phyloP scores from a whole-genome alignment of 2,329 filamentous ascomycete species.

The Fusarium sp. region DNA sequence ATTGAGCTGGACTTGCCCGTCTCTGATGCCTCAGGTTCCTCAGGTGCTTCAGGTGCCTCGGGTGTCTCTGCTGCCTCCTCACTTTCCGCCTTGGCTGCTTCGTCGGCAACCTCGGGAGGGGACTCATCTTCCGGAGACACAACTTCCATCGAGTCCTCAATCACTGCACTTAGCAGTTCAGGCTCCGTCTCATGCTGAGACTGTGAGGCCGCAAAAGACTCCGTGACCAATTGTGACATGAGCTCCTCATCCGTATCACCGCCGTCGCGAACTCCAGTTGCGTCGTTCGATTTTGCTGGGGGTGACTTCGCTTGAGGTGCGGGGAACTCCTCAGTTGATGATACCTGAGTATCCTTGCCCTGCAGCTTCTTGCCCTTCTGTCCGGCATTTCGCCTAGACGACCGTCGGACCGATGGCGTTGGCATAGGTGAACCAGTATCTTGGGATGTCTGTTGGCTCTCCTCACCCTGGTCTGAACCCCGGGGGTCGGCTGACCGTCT shows the following conservation, averaged over 20 bases:
- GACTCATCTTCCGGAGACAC: conserved; percentile 11
- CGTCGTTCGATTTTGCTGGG: not conserved
- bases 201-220: conserved; percentile 54
- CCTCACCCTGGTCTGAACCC: conserved; percentile 26
- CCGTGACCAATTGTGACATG: conserved; percentile 55
- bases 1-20: conserved; percentile 40
- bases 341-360: conserved; percentile 16
- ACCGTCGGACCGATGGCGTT: conserved; percentile 35
- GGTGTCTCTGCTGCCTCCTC: not conserved
- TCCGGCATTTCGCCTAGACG: conserved; percentile 40
- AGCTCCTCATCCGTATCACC: conserved; percentile 56
- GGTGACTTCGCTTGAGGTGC: not conserved
- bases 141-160: conserved; percentile 41
- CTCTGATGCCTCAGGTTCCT: conserved; percentile 7
- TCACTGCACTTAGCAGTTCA: conserved; percentile 6
- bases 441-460: conserved; percentile 33
- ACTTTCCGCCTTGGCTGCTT: not conserved
- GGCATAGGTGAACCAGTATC: conserved; percentile 32
- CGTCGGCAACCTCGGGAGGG: not conserved
- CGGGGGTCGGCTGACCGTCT: conserved; percentile 40
- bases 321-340: conserved; percentile 19
- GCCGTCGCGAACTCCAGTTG: conserved; percentile 34
- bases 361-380: conserved; percentile 25
- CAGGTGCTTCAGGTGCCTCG: not conserved
- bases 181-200: conserved; percentile 36